Conservation (phyloP, 2,329 filamentous ascomycete species). For the Chaetomium strumarium region DNA sequence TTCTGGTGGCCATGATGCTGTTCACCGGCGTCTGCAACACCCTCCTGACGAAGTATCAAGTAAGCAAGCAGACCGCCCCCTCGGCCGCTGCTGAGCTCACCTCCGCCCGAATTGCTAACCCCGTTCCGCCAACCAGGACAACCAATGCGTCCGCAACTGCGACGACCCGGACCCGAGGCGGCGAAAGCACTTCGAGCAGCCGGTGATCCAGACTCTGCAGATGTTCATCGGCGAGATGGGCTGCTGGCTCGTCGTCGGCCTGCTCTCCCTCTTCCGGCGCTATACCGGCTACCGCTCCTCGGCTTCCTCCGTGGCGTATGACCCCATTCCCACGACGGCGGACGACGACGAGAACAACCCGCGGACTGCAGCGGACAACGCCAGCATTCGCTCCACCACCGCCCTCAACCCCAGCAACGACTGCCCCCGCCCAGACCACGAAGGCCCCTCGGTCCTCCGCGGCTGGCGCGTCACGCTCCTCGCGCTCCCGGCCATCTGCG, state of each 20-base stretch:
- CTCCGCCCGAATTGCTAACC: neutral
- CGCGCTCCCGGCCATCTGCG: conserved; percentile 81
- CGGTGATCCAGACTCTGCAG: conserved; percentile 90
- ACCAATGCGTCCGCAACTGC: conserved; percentile 94
- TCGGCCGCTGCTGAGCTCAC: neutral
- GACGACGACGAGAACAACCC: conserved; percentile 36
- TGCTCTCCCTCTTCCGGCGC: conserved; percentile 60
- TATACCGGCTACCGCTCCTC: conserved; percentile 34
- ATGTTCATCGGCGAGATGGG: conserved; percentile 98
- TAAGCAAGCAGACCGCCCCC: conserved; percentile 38
- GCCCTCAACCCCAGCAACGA: conserved; percentile 35
- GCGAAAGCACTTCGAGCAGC: conserved; percentile 78
- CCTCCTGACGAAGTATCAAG: conserved; percentile 92
- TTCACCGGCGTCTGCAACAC: conserved; percentile 96
- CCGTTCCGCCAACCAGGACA: conserved; percentile 59
- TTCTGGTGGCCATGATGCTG: conserved; percentile 94
- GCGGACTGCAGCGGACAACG: conserved; percentile 37
- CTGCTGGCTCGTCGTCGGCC: conserved; percentile 84
- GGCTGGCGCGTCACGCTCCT: conserved; percentile 71
- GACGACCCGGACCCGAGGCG: conserved; percentile 60
- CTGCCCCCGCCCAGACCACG: conserved; percentile 33
- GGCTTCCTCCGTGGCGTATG: conserved; percentile 51
- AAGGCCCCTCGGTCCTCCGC: conserved; percentile 52
- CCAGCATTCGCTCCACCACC: conserved; percentile 39
- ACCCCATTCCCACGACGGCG: conserved; percentile 48